Conservation (phyloP, 2,329 filamentous ascomycete species). For the Hypomyces perniciosus region DNA sequence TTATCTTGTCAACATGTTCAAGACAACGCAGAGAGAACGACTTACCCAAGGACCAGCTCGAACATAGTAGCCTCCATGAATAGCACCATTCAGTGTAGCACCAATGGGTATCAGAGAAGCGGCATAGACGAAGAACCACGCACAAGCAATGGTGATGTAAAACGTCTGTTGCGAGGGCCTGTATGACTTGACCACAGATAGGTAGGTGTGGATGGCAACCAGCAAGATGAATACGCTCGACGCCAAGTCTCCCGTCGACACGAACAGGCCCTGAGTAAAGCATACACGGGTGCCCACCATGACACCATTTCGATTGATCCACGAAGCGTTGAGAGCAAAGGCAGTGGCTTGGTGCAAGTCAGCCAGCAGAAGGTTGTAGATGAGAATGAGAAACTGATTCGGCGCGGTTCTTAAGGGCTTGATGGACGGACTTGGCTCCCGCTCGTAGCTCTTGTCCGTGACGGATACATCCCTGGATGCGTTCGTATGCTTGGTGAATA, state of each 20-base stretch:
- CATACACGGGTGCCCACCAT: slow-evolving; percentile 49
- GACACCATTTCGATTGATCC: slow-evolving; percentile 50
- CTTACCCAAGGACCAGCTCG: slow-evolving; percentile 57
- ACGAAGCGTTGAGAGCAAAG: slow-evolving; percentile 57
- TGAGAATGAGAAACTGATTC: slow-evolving; percentile 64
- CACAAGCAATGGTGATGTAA: slow-evolving; percentile 37
- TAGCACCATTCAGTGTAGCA: slow-evolving; percentile 36
- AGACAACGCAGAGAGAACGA: slow-evolving; percentile 5
- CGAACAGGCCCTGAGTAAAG: slow-evolving; percentile 60
- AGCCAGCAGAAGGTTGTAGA: slow-evolving; percentile 63
- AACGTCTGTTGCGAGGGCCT: slow-evolving; percentile 46
- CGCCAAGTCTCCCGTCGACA: slow-evolving; percentile 60
- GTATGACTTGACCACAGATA: slow-evolving; percentile 52
- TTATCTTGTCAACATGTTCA: neutral
- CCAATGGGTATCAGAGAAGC: slow-evolving; percentile 48
- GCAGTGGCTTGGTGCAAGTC: slow-evolving; percentile 61
- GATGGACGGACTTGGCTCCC: neutral
- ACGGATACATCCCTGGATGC: neutral
- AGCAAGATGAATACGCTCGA: slow-evolving; percentile 61
- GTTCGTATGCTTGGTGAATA: slow-evolving; percentile 20
- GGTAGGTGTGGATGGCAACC: slow-evolving; percentile 62
- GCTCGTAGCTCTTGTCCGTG: neutral
- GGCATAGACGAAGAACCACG: slow-evolving; percentile 56
- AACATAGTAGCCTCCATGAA: slow-evolving; percentile 49
- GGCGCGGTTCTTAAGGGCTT: slow-evolving; percentile 32